phyloP scores from a whole-genome alignment of 164 flowering plant genomes.

The Protea cynaroides region DNA sequence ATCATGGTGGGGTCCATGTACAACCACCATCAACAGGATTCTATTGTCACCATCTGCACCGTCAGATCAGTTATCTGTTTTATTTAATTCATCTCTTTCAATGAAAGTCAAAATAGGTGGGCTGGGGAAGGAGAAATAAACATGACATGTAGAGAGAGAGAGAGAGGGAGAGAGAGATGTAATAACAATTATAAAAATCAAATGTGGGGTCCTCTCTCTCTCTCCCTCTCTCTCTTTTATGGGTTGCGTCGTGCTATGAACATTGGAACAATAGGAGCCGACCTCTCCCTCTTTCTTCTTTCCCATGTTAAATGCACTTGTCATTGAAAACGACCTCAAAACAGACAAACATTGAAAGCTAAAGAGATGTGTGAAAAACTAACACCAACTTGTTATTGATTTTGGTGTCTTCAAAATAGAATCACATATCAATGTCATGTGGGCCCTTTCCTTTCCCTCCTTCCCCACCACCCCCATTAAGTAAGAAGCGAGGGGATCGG shows the following conservation, averaged over 20 bases:
- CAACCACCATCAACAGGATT: not conserved
- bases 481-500: too few relatives aligned
- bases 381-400: constrained; percentile 7
- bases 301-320: constrained; percentile 7
- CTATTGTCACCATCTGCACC: too few relatives aligned
- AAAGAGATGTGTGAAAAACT: constrained; percentile 22
- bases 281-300: not conserved
- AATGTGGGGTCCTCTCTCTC: constrained; percentile 6
- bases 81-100: too few relatives aligned
- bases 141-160: too few relatives aligned
- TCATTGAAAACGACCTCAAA: constrained; percentile 5
- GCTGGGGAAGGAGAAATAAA: too few relatives aligned
- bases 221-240: too few relatives aligned
- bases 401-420: constrained; percentile 19
- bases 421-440: constrained; percentile 35
- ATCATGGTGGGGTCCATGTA: not conserved
- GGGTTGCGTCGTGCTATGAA: constrained; percentile 27
- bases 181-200: too few relatives aligned
- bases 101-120: too few relatives aligned
- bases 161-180: too few relatives aligned
- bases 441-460: constrained; percentile 10
- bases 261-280: constrained; percentile 15
- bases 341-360: constrained; percentile 5
- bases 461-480: too few relatives aligned
- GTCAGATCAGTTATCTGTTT: too few relatives aligned